Conservation (phyloP, 495 filamentous ascomycete genomes). For the Trichoderma gamsii region DNA sequence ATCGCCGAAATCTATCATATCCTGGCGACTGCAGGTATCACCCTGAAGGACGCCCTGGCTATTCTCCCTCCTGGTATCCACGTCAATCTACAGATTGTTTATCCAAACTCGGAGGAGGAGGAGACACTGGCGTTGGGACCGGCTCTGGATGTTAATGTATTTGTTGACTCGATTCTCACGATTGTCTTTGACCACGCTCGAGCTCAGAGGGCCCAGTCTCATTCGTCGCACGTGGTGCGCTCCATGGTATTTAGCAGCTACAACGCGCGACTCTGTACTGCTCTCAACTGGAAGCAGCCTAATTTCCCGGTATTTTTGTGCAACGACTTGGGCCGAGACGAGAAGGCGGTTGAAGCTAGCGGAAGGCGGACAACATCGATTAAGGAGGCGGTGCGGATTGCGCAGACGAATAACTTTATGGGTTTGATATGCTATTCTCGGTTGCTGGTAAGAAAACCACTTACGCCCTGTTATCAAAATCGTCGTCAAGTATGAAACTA, state of each 20-base stretch:
- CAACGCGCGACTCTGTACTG: slow-evolving; percentile 82
- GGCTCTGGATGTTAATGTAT: slow-evolving; percentile 76
- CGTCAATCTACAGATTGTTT: slow-evolving; percentile 80
- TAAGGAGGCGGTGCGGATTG: slow-evolving; percentile 90
- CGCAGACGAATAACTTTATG: slow-evolving; percentile 97
- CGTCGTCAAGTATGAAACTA: slow-evolving; percentile 14
- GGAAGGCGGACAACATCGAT: slow-evolving; percentile 71
- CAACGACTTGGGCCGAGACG: slow-evolving; percentile 73
- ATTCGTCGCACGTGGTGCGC: slow-evolving; percentile 59
- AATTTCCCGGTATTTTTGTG: slow-evolving; percentile 95
- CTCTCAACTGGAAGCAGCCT: slow-evolving; percentile 97
- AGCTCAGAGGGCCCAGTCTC: slow-evolving; percentile 53
- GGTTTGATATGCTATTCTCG: slow-evolving; percentile 83
- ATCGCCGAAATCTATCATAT: slow-evolving; percentile 61
- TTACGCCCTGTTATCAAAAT: too few species aligned
- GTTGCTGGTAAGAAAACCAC: slow-evolving; percentile 62
- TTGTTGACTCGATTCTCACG: slow-evolving; percentile 73
- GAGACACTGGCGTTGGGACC: slow-evolving; percentile 58
- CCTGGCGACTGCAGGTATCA: slow-evolving; percentile 66
- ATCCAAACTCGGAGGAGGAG: slow-evolving; percentile 70
- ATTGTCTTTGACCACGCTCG: slow-evolving; percentile 91
- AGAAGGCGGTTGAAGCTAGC: slow-evolving; percentile 46
- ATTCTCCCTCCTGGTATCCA: slow-evolving; percentile 71
- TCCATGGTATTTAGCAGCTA: slow-evolving; percentile 90
- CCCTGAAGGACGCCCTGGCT: slow-evolving; percentile 65